Evolutionary conservation across 2,329 filamentous ascomycete species (phyloP), one percentile per base, ranked within the genome.

Genomic region (Cryphonectria nitschkei): DNA sequence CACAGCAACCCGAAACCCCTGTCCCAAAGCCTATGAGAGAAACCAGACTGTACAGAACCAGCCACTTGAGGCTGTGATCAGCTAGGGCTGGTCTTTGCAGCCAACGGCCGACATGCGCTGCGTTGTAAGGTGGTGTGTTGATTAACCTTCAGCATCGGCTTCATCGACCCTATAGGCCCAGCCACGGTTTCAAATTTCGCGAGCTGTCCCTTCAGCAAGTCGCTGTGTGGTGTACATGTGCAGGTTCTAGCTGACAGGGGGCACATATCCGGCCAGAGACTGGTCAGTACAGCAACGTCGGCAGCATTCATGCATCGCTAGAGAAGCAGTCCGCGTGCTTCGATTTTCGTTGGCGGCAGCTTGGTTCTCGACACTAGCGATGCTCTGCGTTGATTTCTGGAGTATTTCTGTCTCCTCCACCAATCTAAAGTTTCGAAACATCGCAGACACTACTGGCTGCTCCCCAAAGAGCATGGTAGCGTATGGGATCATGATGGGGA

Each of bases 171-270:
- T 58, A 54, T 46, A 29, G 70, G 56, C 67, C 54, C 68, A 64
- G 41, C 34, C 37, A 29, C 22, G n/a, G 37, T 26, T 39, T 46
- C 61, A 64, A 46, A 67, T 58, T 71, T 62, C 66, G 65, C 65
- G 71, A 72, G 68, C 71, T 66, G 71, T 66, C 68, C 71, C 71
- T 66, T 65, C 29, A 46, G 67, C 58, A 50, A 19, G 56, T 32
- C 60, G 60, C 54, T 62, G 19, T 60, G 63, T 72, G 71, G 68
- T 68, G 67, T 66, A 62, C 29, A 67, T 67, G 65, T 71, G 71
- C 68, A 68, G 60, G 68, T 37, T 56, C n/a, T 32, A 54, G 62
- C 29, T 61, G 68, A 67, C 60, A 43, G 65, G 62, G 62, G 65
- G 16, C 22, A 32, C 9, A 41, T 39, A 32, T 61, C 63, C 70